Evolutionary conservation across 306 rosid genomes (phyloP), one percentile per base, ranked within the genome.

Genomic region (Boehmeria nivea): DNA sequence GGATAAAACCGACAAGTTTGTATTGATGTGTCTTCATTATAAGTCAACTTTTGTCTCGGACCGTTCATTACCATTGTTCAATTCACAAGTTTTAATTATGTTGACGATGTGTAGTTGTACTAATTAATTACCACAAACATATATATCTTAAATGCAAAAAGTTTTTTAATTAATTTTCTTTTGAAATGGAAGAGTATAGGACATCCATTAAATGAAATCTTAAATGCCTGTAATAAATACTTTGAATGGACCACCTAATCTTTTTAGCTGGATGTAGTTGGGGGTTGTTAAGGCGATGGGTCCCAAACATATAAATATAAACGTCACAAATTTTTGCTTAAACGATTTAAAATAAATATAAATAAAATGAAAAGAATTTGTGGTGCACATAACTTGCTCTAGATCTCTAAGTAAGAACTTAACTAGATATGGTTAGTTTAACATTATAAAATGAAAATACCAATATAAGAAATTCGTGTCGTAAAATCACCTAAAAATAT

Each of bases 261-360:
- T 31, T 47, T 51, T 37, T 38, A 37, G 81, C 66, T 61, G 74
- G 78, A 50, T 52, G 68, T 70, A 0, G 80, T 75, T 70, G 85
- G 20, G 27, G 63, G 9, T 60, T 21, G 73, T 80, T 55, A 79
- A 60, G 66, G 51, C 50, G 18, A 18, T 73, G 71, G 85, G 83
- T 40, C 47, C 60, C 20, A 26, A n/a, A 14, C 12, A 4, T 48
- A 13, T 8, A 43, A 44, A 44, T 16, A 19, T n/a, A 4, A 25
- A 12, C 19, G 12, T 10, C 26, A 19, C 51, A 6, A 17, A 12
- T 13, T 14, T 12, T 42, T 13, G 3, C 12, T 42, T 42, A 8
- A 42, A 1, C 6, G 16, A 3, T 42, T 42, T 14, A 42, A 9
- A 19, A 6, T 50, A 31, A 31, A 31, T 6, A 31, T 31, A 4